A percentile compares a stretch with the other conserved stretches of the same genome.
Evolutionary conservation across 306 rosid genomes (phyloP).

Genomic region (Cucumis hystrix): DNA sequence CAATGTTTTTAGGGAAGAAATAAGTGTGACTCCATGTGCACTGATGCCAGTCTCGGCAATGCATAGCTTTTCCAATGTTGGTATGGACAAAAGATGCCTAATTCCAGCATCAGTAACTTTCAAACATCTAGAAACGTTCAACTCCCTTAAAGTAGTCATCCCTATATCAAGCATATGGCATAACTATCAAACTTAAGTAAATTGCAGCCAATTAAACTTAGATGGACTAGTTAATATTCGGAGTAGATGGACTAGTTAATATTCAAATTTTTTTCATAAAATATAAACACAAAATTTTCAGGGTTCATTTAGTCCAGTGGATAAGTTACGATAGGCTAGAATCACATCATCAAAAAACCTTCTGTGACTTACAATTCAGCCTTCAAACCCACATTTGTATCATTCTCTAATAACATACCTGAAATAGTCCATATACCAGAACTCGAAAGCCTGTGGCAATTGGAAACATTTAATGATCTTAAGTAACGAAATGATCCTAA

Average conservation of each 20-base stretch:
- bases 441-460: constrained; percentile 47
- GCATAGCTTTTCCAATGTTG: constrained; percentile 45
- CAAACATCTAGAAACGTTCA: constrained; percentile 58
- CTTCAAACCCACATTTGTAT: neutral
- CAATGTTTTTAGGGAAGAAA: constrained; percentile 48
- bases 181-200: neutral
- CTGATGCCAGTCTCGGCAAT: constrained; percentile 48
- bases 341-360: neutral
- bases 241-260: neutral
- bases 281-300: neutral
- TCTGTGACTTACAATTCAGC: neutral
- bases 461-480: constrained; percentile 42
- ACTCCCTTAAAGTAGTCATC: constrained; percentile 44
- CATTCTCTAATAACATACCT: constrained; percentile 24
- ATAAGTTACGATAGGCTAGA: neutral
- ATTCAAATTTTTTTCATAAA: neutral
- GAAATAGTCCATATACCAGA: constrained; percentile 70
- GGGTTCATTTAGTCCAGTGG: neutral
- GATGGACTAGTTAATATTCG: neutral
- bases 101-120: constrained; percentile 67
- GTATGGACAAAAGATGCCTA: constrained; percentile 47
- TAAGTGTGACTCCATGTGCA: constrained; percentile 24
- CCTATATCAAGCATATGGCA: constrained; percentile 25
- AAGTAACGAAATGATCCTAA: constrained; percentile 62
- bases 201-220: neutral